phyloP scores from a whole-genome alignment of 2,329 filamentous ascomycete species.

The Talaromyces funiculosus region DNA sequence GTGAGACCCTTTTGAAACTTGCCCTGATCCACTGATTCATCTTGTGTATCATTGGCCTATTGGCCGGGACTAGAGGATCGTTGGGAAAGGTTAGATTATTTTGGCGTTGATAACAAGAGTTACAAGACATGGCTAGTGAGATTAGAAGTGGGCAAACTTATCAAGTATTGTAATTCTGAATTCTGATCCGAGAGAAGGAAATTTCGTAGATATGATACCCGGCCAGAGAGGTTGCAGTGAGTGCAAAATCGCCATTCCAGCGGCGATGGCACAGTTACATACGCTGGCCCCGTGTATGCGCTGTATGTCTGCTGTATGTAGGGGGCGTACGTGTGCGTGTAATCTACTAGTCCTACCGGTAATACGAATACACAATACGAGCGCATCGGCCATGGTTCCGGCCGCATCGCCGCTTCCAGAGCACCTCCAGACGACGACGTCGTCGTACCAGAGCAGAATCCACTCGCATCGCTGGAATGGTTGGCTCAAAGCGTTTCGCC shows the following conservation, averaged over 20 bases:
- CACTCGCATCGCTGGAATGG: not conserved
- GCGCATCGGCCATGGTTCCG: not conserved
- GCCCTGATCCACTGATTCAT: not conserved
- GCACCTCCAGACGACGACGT: not conserved
- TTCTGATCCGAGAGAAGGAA: not conserved
- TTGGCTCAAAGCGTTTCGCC: constrained; percentile 1
- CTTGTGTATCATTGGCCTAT: not conserved
- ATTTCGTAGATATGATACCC: not conserved
- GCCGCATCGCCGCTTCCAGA: constrained; percentile 13
- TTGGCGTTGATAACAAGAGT: not conserved
- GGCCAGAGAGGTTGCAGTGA: not conserved
- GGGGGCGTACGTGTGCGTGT: not conserved
- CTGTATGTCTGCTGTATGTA: not conserved
- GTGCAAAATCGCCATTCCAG: not conserved
- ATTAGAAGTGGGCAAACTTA: not conserved
- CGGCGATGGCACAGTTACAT: constrained; percentile 1
- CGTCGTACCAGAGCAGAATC: not conserved
- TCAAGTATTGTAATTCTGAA: not conserved
- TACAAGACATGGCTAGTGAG: not conserved
- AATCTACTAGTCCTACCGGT: not conserved
- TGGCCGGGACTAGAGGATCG: constrained; percentile 1
- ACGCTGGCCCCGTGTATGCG: not conserved
- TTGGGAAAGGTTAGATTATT: constrained; percentile 2
- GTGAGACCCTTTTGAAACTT: constrained; percentile 7
- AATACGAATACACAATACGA: not conserved